A percentile compares a stretch with the other conserved stretches of the same genome.
Evolutionary conservation across 257 asterid genomes (phyloP).

Genomic region (Craterostigma plantagineum): DNA sequence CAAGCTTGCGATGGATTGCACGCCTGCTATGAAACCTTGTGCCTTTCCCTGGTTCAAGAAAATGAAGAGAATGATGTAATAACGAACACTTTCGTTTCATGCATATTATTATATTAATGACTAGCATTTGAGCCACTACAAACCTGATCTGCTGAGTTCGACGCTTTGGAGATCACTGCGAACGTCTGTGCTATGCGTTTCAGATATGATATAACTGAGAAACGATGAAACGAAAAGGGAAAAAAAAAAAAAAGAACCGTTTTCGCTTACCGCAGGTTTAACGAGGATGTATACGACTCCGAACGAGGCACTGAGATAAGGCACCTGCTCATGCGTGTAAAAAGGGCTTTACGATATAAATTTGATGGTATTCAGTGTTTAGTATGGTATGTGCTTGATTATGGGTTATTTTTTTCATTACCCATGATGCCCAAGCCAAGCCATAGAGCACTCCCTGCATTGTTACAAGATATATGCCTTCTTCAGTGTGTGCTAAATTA

Average conservation of each 20-base stretch:
- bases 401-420: slow-evolving; percentile 10
- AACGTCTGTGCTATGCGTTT: slow-evolving; percentile 39
- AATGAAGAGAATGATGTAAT: neutral
- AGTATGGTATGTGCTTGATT: neutral
- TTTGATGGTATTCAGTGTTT: neutral
- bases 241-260: neutral
- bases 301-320: slow-evolving; percentile 70
- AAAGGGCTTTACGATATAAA: slow-evolving; percentile 3
- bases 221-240: slow-evolving; percentile 4
- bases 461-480: slow-evolving; percentile 10
- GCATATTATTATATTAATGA: too few species aligned
- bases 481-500: slow-evolving; percentile 3
- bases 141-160: slow-evolving; percentile 71
- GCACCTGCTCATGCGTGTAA: slow-evolving; percentile 36
- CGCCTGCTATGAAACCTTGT: slow-evolving; percentile 76
- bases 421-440: slow-evolving; percentile 98
- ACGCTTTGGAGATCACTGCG: slow-evolving; percentile 64
- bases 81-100: neutral
- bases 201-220: slow-evolving; percentile 3
- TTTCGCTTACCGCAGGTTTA: slow-evolving; percentile 68
- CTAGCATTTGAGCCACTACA: too few species aligned
- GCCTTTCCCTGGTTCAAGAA: slow-evolving; percentile 55
- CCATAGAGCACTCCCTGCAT: slow-evolving; percentile 75
- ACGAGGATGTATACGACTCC: slow-evolving; percentile 80
- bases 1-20: slow-evolving; percentile 60